A percentile compares a stretch with the other conserved stretches of the same genome.
phyloP scores from a whole-genome alignment of 2,329 filamentous ascomycete species.

The Bipolaris sorokiniana region DNA sequence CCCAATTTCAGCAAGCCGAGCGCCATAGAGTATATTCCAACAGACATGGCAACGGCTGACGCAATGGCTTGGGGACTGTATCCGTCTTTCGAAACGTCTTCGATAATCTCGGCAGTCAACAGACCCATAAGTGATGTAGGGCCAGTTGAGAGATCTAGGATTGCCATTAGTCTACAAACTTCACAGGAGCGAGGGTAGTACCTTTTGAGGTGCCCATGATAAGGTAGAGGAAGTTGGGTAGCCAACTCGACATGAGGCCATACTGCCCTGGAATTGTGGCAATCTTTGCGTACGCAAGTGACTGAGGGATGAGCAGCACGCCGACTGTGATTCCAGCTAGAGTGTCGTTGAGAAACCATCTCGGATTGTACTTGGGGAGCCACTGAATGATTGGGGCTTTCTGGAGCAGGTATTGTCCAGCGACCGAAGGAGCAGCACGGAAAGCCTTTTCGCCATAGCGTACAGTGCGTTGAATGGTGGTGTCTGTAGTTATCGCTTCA shows the following conservation, averaged over 20 bases:
- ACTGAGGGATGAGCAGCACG: constrained; percentile 85
- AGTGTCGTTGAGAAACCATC: constrained; percentile 67
- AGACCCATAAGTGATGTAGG: constrained; percentile 70
- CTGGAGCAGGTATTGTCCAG: constrained; percentile 63
- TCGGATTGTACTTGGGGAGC: constrained; percentile 66
- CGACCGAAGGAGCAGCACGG: constrained; percentile 57
- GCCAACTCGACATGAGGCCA: constrained; percentile 90
- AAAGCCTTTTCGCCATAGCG: constrained; percentile 42
- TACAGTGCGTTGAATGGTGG: constrained; percentile 36
- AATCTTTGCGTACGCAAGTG: constrained; percentile 96
- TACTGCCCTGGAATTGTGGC: constrained; percentile 84
- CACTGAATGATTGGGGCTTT: constrained; percentile 68
- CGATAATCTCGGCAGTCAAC: constrained; percentile 66
- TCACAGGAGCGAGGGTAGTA: constrained; percentile 1
- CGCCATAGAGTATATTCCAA: constrained; percentile 65
- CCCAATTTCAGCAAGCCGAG: constrained; percentile 68
- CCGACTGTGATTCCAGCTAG: constrained; percentile 72
- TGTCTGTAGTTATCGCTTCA: constrained; percentile 33
- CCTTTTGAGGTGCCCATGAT: constrained; percentile 77
- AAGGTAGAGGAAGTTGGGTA: constrained; percentile 94
- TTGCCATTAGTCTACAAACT: constrained; percentile 43
- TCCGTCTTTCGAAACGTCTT: constrained; percentile 57
- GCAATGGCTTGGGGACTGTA: constrained; percentile 64
- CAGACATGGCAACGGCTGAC: constrained; percentile 67
- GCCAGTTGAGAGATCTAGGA: constrained; percentile 67